phyloP scores from a whole-genome alignment of 192 early-diverging fungal genomes.

The Coemansia sp. region DNA sequence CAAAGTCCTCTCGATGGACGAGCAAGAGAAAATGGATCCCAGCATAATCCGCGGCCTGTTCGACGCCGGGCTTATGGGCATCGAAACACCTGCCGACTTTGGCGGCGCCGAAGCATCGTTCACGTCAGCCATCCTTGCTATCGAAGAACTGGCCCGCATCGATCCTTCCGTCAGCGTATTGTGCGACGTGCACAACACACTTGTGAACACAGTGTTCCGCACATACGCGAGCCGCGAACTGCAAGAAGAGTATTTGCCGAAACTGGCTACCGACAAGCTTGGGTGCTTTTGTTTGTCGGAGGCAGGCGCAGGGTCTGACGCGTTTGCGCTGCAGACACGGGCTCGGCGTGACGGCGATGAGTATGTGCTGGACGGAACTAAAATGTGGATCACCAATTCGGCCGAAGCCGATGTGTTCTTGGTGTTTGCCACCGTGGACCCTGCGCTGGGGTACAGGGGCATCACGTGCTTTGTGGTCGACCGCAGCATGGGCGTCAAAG shows the following conservation, averaged over 20 bases:
- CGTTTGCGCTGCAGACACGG: constrained; percentile 85
- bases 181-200: constrained; percentile 97
- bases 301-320: constrained; percentile 88
- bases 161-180: constrained; percentile 89
- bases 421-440: constrained; percentile 98
- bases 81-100: constrained; percentile 80
- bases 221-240: constrained; percentile 74
- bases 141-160: constrained; percentile 94
- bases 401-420: constrained; percentile 93
- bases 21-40: constrained; percentile 79
- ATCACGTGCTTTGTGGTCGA: constrained; percentile 98
- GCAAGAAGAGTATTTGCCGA: constrained; percentile 84
- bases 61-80: constrained; percentile 92
- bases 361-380: constrained; percentile 83
- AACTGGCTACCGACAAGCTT: constrained; percentile 75
- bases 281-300: constrained; percentile 96
- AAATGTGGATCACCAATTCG: constrained; percentile 98
- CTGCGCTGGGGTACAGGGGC: constrained; percentile 90
- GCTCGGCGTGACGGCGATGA: constrained; percentile 86
- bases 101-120: constrained; percentile 83
- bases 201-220: constrained; percentile 90
- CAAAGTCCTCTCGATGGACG: constrained; percentile 89
- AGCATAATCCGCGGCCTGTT: constrained; percentile 80
- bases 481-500: constrained; percentile 83
- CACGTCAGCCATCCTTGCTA: constrained; percentile 76